Base-by-base conservation (phyloP, 768 basidiomycete species). In the Trametes elegans region DNA sequence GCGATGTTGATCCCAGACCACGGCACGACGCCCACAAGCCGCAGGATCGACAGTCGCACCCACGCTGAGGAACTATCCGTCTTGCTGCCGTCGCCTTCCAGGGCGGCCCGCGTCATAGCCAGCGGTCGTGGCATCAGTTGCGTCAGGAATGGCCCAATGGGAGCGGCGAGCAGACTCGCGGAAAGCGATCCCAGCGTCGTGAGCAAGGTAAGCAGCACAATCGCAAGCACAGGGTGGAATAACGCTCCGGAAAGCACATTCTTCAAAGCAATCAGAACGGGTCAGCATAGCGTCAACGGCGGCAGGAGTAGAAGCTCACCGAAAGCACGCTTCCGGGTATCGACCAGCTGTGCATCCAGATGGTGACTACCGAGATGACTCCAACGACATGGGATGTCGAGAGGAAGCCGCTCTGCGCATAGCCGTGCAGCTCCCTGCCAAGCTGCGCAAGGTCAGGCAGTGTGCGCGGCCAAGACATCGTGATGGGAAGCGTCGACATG, bases 1-100 rank as follows among this genome's bases (percentile, higher is more conserved):
- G 94, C 94, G 54, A 98, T 89, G 70, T 98, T 98, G 77, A 98
- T 93, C 55, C 92, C 93, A 53, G 90, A 92, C 95, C 95, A 98
- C 5, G 95, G 95, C 3, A 97, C 92, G 50, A 98, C 83, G 18
- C 95, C 95, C 64, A 96, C 82, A 54, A 96, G 84, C 44, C 95
- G 84, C 59, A 98, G 80, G 54, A 96, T 81, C 3, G 93, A 87
- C 39, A 97, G 74, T 35, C 93, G 83, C 39, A 93, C 85, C 94
- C 95, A 97, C 2, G 75, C 66, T 21, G 76, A 68, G 55, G 76
- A 64, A 9, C 49, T 49, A 18, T 62, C 50, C 19, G 55, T 40
- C 52, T 68, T 53, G 64, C 80, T 76, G 5, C 82, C 76, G 58
- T 84, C 80, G 14, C 87, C 85, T 59, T 90, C 87, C 39, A 97